These are phyloP conservation scores for Aureobasidium uvarum DNA, from an alignment of 2,329 filamentous ascomycete species.

Conservation along the genomic window DNA sequence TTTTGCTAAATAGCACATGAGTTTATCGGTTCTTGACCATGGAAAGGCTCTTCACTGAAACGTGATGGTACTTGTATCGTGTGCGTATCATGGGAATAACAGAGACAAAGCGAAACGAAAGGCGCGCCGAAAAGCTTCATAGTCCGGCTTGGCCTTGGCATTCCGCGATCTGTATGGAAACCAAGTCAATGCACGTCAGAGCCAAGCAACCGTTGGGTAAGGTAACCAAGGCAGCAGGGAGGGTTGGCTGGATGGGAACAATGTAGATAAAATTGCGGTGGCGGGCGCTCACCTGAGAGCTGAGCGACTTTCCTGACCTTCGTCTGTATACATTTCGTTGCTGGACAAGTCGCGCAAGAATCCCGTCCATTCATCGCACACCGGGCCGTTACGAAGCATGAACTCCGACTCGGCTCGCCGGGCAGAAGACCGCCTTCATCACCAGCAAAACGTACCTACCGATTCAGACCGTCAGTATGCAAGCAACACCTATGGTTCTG, in stretches of 20 bases:
- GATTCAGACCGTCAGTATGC: constrained; percentile 5
- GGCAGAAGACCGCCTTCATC: constrained; percentile 21
- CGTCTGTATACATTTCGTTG: background rate
- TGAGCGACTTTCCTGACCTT: background rate
- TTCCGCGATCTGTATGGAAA: background rate
- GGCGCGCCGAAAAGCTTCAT: background rate
- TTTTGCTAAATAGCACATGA: background rate
- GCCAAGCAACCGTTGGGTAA: constrained; percentile 16
- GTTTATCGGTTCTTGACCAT: background rate
- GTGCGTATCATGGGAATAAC: background rate
- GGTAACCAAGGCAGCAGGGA: constrained; percentile 9
- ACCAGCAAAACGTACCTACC: constrained; percentile 23
- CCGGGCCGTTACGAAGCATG: constrained; percentile 3
- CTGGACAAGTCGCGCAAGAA: too few species aligned
- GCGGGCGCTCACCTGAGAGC: background rate
- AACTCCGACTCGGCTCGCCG: constrained; percentile 11
- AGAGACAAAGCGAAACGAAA: background rate
- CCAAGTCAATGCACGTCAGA: constrained; percentile 2
- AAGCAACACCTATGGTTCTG: constrained; percentile 1
- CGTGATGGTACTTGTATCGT: background rate
- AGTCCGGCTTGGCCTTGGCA: background rate
- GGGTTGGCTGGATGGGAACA: background rate
- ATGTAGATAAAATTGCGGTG: constrained; percentile 22
- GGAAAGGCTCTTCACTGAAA: background rate
- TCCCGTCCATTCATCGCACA: background rate